phyloP scores from a whole-genome alignment of 352 stramenopile genomes.

The Pythium aquatile region DNA sequence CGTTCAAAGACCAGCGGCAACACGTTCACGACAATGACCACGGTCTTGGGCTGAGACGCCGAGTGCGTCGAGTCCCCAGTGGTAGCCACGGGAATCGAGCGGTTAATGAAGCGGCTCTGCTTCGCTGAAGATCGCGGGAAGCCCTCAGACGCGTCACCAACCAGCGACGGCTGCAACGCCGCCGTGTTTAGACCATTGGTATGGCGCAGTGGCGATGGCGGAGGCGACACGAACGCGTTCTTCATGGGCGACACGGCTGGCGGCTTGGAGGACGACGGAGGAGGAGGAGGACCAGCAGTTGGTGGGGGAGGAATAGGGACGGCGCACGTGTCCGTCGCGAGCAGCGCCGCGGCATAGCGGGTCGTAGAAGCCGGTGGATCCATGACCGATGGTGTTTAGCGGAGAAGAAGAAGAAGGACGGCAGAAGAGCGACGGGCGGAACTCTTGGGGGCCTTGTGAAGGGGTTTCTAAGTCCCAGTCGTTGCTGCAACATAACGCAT shows the following conservation, averaged over 20 bases:
- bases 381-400: not conserved
- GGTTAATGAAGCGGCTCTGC: slow-evolving; percentile 2
- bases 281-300: not conserved
- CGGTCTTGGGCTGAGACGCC: slow-evolving; percentile 37
- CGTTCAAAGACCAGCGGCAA: slow-evolving; percentile 72
- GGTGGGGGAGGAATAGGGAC: slow-evolving; percentile 1
- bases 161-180: slow-evolving; percentile 16
- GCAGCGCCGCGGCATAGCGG: slow-evolving; percentile 6
- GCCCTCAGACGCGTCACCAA: slow-evolving; percentile 10
- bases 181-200: slow-evolving; percentile 17
- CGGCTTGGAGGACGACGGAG: not conserved
- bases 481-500: slow-evolving; percentile 1
- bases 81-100: not conserved
- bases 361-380: not conserved
- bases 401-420: not conserved
- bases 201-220: slow-evolving; percentile 17
- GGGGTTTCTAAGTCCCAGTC: slow-evolving; percentile 1
- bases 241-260: slow-evolving; percentile 5
- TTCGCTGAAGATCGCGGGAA: slow-evolving; percentile 9
- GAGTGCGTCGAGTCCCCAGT: not conserved
- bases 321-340: slow-evolving; percentile 14
- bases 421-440: not conserved
- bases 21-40: slow-evolving; percentile 81
- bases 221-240: not conserved
- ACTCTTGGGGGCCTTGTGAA: not conserved